These are phyloP conservation scores for Plenodomus tracheiphilus DNA, from an alignment of 2,329 filamentous ascomycete genomes.

Conservation along the genomic window DNA sequence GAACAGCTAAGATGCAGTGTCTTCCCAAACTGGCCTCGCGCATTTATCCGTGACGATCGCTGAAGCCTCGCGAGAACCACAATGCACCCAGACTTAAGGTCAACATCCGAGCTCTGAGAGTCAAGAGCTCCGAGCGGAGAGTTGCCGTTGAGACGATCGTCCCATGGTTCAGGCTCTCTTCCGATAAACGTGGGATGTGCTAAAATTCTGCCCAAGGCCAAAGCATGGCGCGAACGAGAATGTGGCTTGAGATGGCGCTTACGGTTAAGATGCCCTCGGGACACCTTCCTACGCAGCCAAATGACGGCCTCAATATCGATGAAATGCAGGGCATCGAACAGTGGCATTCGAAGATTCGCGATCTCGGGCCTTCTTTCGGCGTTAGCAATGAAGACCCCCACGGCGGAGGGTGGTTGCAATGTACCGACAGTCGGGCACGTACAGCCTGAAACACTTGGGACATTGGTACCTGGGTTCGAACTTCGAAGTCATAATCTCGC, in stretches of 20 bases:
- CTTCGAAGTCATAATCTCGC: background rate
- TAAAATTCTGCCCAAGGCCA: background rate
- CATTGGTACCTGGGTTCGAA: background rate
- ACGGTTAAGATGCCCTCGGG: slow-evolving; percentile 1
- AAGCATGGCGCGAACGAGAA: slow-evolving; percentile 1
- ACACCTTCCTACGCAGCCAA: background rate
- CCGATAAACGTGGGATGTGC: slow-evolving; percentile 8
- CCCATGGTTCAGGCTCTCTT: slow-evolving; percentile 10
- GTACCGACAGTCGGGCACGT: background rate
- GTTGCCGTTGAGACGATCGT: slow-evolving; percentile 11
- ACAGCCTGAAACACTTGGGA: background rate
- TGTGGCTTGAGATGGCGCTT: background rate
- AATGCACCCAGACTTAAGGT: background rate
- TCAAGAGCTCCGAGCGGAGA: slow-evolving; percentile 4
- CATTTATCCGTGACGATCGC: slow-evolving; percentile 19
- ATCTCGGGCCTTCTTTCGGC: background rate
- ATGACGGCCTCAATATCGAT: background rate
- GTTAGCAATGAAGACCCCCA: background rate
- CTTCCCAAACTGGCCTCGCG: slow-evolving; percentile 11
- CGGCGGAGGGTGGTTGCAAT: background rate
- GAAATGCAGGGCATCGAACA: background rate
- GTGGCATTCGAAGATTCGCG: background rate
- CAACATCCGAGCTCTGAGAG: slow-evolving; percentile 2
- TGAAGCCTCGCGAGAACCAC: background rate
- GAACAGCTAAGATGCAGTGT: slow-evolving; percentile 13